Evolutionary conservation across 2,329 filamentous ascomycete species (phyloP), one percentile per base, ranked within the genome.

Genomic region (Fusarium sp.): DNA sequence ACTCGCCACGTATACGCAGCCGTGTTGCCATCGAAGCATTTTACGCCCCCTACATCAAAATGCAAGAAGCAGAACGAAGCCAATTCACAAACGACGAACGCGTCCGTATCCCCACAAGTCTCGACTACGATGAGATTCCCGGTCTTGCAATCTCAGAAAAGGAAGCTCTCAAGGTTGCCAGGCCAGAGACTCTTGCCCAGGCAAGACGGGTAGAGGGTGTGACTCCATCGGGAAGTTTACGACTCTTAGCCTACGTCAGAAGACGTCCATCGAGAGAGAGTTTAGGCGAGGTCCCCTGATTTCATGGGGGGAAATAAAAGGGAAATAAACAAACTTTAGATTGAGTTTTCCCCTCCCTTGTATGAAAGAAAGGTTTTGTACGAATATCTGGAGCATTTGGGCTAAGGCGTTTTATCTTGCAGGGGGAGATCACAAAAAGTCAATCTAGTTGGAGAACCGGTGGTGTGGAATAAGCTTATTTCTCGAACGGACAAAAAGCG

Each of bases 111-210:
- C 94, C 96, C 0, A 75, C 87, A 0, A 91, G 95, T 74, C 81
- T 98, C 16, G 91, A 98, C 77, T 99, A 98, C 78, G 87, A 90
- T 50, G 78, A 82, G 14, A 88, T 99, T 1, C 85, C 88, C 37
- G 95, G 95, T 0, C 85, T 99, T 62, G 95, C 93, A 65, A 89
- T 91, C 40, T 95, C 94, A 67, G 96, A 98, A 85, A 92, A 90
- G 82, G 87, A 90, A 31, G 88, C 92, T 5, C 86, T 99, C 38
- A 88, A 89, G 67, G 85, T 87, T 3, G 93, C 94, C 1, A 86
- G 90, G 61, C 96, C 96, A 0, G 94, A 97, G 83, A 97, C 90
- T 70, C 87, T 99, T 24, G 96, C 94, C 0, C 96, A 98, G 87
- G 96, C 96, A 35, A 88, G 94, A 58, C 86, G 96, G 16, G 90